Evolutionary conservation across 768 basidiomycete genomes (phyloP), one percentile per base, ranked within the genome.

Genomic region (Pholiota molesta): DNA sequence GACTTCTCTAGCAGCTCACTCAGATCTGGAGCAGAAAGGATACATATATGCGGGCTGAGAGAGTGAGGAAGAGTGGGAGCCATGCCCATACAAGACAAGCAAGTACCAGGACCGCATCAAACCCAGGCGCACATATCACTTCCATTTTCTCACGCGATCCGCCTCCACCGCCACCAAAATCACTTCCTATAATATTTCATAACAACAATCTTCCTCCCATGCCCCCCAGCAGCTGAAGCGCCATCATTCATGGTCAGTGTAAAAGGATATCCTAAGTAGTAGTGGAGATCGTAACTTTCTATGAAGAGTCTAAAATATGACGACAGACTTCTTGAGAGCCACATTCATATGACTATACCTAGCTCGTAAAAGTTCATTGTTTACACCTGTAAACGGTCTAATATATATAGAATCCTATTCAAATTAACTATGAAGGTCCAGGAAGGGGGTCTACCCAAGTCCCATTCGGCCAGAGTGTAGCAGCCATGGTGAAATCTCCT

Each of bases 401-500:
- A 51, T 58, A 47, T 58, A 58, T 47, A 58, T 33, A 37, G 14
- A 13, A 45, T 17, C 26, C n/a, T 3, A 47, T 37, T 19, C 45
- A 49, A 14, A 9, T 60, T 31, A 39, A 58, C 57, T 70, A 75
- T n/a, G 90, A 87, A 53, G 89, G 79, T n/a, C 93, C 94, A 11
- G 86, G 79, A 19, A 78, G 73, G 23, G 94, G 87, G 70, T 92
- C 82, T 45, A 86, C 79, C 91, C 91, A 95, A 16, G 91, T 92
- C 55, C 90, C 90, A 71, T 95, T 94, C 2, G 88, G 85, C 80
- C 85, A 89, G 55, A 91, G 75, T 3, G 83, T 87, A 7, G 90
- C 92, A 6, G 92, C 81, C 79, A 83, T 90, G 0, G 94, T 93
- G 67, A 90, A 95, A 73, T 94, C 92, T 16, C 91, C 92, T 11